Conservation (phyloP, 306 rosid species). For the Crataegus laevigata region DNA sequence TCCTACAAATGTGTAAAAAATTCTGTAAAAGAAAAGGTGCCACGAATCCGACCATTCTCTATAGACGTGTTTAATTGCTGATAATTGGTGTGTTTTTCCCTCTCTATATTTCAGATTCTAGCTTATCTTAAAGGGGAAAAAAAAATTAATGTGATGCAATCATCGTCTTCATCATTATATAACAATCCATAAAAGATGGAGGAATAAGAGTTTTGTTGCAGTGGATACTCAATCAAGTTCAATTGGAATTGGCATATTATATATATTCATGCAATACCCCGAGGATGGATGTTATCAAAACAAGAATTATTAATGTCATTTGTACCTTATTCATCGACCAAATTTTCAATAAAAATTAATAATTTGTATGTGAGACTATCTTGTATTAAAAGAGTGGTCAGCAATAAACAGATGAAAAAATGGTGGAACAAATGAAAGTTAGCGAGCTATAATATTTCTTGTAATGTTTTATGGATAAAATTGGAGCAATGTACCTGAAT, state of each 20-base stretch:
- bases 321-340: too few relatives aligned
- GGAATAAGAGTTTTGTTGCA: background rate
- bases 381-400: too few relatives aligned
- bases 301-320: background rate
- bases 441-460: too few relatives aligned
- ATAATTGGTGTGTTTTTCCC: background rate
- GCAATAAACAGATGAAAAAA: too few relatives aligned
- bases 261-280: background rate
- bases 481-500: too few relatives aligned
- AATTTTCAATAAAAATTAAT: too few relatives aligned
- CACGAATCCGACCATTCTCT: too few relatives aligned
- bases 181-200: background rate
- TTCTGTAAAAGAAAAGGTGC: too few relatives aligned
- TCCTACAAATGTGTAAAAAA: too few relatives aligned
- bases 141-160: slow-evolving; percentile 3
- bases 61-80: background rate
- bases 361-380: too few relatives aligned
- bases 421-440: too few relatives aligned
- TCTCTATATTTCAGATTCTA: background rate
- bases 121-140: slow-evolving; percentile 14
- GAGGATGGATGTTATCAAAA: background rate
- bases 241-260: background rate
- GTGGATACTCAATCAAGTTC: background rate
- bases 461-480: too few relatives aligned
- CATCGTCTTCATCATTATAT: slow-evolving; percentile 7